Conservation (phyloP, 2,329 filamentous ascomycete genomes). For the Seiridium cupressi region DNA sequence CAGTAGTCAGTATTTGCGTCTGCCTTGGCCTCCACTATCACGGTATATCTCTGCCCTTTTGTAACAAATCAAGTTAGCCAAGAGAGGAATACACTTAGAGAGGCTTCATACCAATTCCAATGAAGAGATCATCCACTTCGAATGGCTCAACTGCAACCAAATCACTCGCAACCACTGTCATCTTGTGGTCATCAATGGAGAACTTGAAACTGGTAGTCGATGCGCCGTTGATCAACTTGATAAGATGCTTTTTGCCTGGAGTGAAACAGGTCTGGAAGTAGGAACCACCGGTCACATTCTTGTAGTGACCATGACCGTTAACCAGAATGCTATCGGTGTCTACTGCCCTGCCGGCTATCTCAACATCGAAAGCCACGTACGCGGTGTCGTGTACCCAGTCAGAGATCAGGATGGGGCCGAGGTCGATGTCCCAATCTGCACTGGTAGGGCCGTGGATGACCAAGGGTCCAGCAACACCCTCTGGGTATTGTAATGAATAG, state of each 20-base stretch:
- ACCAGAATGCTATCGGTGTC: constrained; percentile 29
- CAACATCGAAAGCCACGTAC: constrained; percentile 15
- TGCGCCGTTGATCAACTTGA: constrained; percentile 43
- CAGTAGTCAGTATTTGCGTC: constrained; percentile 19
- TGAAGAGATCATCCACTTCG: constrained; percentile 40
- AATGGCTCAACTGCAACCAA: constrained; percentile 49
- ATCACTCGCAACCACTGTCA: constrained; percentile 47
- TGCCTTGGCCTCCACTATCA: constrained; percentile 19
- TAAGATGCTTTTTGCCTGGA: constrained; percentile 36
- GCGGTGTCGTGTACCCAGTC: constrained; percentile 42
- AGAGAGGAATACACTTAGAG: constrained; percentile 15
- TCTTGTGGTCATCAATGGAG: constrained; percentile 44
- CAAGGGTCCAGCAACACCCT: constrained; percentile 47
- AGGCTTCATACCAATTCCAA: constrained; percentile 36
- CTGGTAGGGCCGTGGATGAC: constrained; percentile 44
- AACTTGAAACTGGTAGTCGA: constrained; percentile 41
- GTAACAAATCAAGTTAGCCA: constrained; percentile 28
- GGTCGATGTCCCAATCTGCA: constrained; percentile 45
- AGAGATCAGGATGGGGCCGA: constrained; percentile 43
- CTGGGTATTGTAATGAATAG: constrained; percentile 30
- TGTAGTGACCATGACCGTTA: constrained; percentile 29
- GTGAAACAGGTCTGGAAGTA: constrained; percentile 27
- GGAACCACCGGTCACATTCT: constrained; percentile 11
- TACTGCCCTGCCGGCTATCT: constrained; percentile 7
- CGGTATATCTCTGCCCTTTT: constrained; percentile 28